phyloP scores from a whole-genome alignment of 2,329 filamentous ascomycete species.

The Trichophyton mentagrophytes region DNA sequence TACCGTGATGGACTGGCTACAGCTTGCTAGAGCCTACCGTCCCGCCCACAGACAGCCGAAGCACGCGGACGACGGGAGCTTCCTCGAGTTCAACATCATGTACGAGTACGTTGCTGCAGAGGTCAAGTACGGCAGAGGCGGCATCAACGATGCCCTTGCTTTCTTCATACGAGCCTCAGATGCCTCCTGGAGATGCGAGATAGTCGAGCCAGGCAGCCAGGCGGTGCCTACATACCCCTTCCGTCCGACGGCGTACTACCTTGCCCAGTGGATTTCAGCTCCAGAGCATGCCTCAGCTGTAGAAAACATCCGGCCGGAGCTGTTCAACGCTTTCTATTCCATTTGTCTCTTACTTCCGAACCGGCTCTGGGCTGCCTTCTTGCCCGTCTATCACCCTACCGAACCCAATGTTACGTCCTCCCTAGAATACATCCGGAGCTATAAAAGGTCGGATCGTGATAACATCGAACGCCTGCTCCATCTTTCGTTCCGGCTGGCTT shows the following conservation, averaged over 20 bases:
- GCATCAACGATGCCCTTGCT: constrained; percentile 21
- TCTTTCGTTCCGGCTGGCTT: constrained; percentile 28
- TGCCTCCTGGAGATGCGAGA: background rate
- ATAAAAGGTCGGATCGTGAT: constrained; percentile 13
- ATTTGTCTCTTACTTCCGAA: constrained; percentile 2
- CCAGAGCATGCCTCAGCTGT: constrained; percentile 14
- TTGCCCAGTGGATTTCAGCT: constrained; percentile 19
- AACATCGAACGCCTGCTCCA: constrained; percentile 22
- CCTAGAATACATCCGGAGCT: constrained; percentile 19
- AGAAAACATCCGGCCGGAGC: constrained; percentile 17
- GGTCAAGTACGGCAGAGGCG: constrained; percentile 24
- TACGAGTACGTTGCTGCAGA: constrained; percentile 25
- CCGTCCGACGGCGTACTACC: constrained; percentile 16
- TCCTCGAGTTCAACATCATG: constrained; percentile 18
- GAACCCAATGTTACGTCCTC: constrained; percentile 23
- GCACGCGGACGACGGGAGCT: background rate
- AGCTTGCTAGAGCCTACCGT: constrained; percentile 19
- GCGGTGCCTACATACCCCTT: constrained; percentile 12
- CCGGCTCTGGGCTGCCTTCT: constrained; percentile 19
- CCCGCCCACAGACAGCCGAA: constrained; percentile 13
- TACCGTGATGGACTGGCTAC: constrained; percentile 26
- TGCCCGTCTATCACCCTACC: constrained; percentile 28
- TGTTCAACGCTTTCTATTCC: constrained; percentile 24
- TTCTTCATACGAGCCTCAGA: constrained; percentile 20
- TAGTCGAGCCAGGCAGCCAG: background rate